Evolutionary conservation across 2,329 filamentous ascomycete genomes (phyloP).

Genomic region (Clarireedia homoeocarpa): DNA sequence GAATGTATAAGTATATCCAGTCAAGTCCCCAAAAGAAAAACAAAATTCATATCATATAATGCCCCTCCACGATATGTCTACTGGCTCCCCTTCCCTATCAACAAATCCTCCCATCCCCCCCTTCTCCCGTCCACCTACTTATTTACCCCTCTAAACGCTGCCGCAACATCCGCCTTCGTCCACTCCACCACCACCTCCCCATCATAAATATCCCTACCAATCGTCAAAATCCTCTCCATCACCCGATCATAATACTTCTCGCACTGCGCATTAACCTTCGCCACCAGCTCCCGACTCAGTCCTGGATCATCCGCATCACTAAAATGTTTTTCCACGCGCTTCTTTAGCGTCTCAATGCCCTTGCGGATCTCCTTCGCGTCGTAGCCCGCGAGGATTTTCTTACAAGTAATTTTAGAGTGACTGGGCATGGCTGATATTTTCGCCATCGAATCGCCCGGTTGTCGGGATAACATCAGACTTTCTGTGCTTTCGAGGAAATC

Average conservation of each 20-base stretch:
- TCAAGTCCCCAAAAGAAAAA: background rate
- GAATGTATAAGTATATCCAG: constrained; percentile 4
- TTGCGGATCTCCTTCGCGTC: constrained; percentile 81
- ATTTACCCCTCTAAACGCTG: constrained; percentile 40
- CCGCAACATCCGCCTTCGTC: constrained; percentile 55
- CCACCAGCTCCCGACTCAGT: constrained; percentile 42
- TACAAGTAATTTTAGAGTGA: constrained; percentile 74
- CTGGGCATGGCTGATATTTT: constrained; percentile 72
- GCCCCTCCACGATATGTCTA: too few relatives aligned
- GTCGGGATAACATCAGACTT: constrained; percentile 51
- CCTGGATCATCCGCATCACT: constrained; percentile 74
- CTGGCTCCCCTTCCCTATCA: too few relatives aligned
- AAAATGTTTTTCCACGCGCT: constrained; percentile 96
- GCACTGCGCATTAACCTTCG: constrained; percentile 51
- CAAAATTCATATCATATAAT: background rate
- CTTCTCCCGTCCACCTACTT: background rate
- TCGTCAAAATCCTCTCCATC: constrained; percentile 49
- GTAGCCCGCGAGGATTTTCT: constrained; percentile 74
- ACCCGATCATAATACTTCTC: constrained; percentile 56
- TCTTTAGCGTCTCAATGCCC: constrained; percentile 82
- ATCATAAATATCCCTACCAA: constrained; percentile 56
- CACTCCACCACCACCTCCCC: constrained; percentile 59
- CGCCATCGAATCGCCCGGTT: constrained; percentile 49
- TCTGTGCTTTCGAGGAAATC: constrained; percentile 90
- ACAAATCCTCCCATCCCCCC: too few relatives aligned